These are phyloP conservation scores for Verticillium alfalfae DNA, from an alignment of 2,329 filamentous ascomycete genomes.

Conservation along the genomic window DNA sequence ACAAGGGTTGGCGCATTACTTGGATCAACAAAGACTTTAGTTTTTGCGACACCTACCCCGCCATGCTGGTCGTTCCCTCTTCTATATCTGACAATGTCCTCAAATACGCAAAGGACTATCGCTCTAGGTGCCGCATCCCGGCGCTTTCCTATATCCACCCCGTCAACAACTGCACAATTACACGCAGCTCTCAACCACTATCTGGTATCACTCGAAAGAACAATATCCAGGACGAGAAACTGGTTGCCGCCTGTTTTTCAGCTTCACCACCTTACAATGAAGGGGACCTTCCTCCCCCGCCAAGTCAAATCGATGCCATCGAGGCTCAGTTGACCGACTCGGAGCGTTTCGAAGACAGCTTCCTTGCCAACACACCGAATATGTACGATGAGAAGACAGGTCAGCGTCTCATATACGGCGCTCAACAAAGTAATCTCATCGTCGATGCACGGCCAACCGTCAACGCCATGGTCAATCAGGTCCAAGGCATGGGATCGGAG, in stretches of 20 bases:
- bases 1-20: conserved; percentile 83
- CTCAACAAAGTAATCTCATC: conserved; percentile 89
- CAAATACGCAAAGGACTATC: conserved; percentile 86
- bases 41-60: conserved; percentile 91
- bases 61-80: conserved; percentile 75
- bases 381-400: conserved; percentile 54
- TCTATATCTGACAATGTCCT: conserved; percentile 95
- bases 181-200: conserved; percentile 85
- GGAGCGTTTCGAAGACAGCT: conserved; percentile 64
- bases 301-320: conserved; percentile 45
- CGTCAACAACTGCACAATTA: conserved; percentile 95
- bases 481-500: conserved; percentile 87
- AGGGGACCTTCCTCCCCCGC: conserved; percentile 30
- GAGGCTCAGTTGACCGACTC: conserved; percentile 53
- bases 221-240: conserved; percentile 91
- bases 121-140: conserved; percentile 84
- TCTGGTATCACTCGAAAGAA: conserved; percentile 82
- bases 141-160: conserved; percentile 92
- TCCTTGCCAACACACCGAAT: conserved; percentile 47
- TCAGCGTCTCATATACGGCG: conserved; percentile 72
- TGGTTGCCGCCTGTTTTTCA: conserved; percentile 87
- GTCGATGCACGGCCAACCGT: conserved; percentile 92
- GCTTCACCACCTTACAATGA: conserved; percentile 43
- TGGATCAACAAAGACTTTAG: conserved; percentile 83
- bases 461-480: conserved; percentile 92